A percentile compares a stretch with the other conserved stretches of the same genome.
These are phyloP conservation scores for Magnaporthales sp. DNA, from an alignment of 2,329 filamentous ascomycete genomes.

Conservation along the genomic window DNA sequence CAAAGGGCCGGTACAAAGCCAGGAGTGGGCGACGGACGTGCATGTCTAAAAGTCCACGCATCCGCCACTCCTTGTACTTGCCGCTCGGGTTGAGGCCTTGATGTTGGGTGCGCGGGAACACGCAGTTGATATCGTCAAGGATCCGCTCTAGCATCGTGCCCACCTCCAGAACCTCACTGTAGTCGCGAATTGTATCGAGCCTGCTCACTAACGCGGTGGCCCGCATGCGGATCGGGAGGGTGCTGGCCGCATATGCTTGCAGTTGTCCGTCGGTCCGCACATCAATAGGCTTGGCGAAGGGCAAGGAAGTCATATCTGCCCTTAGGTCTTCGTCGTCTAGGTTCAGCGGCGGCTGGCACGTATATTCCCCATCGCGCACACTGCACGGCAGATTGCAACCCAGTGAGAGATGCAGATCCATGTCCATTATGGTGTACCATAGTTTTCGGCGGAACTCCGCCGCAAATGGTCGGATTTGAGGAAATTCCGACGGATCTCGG, in stretches of 20 bases:
- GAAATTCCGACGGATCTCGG: constrained; percentile 45
- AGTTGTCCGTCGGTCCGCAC: constrained; percentile 43
- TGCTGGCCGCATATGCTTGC: constrained; percentile 44
- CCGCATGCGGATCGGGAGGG: constrained; percentile 37
- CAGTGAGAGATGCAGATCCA: constrained; percentile 46
- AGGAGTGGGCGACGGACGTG: constrained; percentile 43
- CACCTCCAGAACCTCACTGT: constrained; percentile 42
- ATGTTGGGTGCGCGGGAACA: constrained; percentile 33
- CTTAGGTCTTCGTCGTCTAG: constrained; percentile 42
- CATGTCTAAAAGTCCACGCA: constrained; percentile 42
- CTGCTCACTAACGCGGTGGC: constrained; percentile 41
- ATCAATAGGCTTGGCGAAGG: constrained; percentile 39
- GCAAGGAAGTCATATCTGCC: constrained; percentile 38
- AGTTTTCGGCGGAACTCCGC: constrained; percentile 45
- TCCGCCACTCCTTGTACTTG: constrained; percentile 42
- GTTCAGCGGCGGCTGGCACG: constrained; percentile 43
- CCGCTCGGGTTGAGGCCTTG: constrained; percentile 31
- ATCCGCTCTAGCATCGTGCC: constrained; percentile 44
- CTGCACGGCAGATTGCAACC: constrained; percentile 42
- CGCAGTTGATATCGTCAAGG: constrained; percentile 44
- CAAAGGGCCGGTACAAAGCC: constrained; percentile 45
- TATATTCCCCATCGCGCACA: constrained; percentile 44
- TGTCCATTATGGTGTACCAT: constrained; percentile 48
- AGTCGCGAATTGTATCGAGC: constrained; percentile 43
- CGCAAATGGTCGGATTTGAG: constrained; percentile 38